Base-by-base conservation (phyloP, 768 basidiomycete species). In the Naganishia friedmannii region DNA sequence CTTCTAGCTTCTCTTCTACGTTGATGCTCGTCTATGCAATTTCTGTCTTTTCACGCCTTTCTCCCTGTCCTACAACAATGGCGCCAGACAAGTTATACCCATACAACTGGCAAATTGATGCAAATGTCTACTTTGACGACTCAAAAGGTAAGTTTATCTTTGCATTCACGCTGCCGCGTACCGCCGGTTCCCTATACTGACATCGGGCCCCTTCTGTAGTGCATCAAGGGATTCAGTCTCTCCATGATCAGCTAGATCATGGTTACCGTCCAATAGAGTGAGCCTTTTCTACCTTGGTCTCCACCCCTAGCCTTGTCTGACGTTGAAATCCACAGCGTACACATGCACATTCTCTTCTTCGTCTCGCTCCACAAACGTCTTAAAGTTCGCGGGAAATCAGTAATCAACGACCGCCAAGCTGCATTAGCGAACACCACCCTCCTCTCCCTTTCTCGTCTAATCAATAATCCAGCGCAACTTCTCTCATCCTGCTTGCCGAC, bases 321-420 rank as follows among this genome's bases (percentile, higher is more conserved):
- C 21, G 2, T 31, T 32, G 6, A 13, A 3, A 26, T 13, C 48
- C 12, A 12, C n/a, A 68, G 67, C 37, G 17, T 57, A 19, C 67
- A 68, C 34, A 68, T 68, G 53, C 67, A 68, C 48, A 68, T 68
- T n/a, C 32, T 68, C 53, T 34, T 68, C 32, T 42, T 56, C 39
- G 39, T 51, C 1, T 53, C 67, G 17, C 54, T 55, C 8, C 53
- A 46, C n/a, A 53, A 55, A 29, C 60, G 60, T 7, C 42, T 63
- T n/a, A 23, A 23, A 28, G 48, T 55, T 4, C 67, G 32, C 5
- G 26, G 29, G n/a, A 28, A 42, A 26, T 21, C 32, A 3, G 48
- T 53, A 17, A 23, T 53, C 48, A 37, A 34, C 21, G 54, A 53
- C 67, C 37, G 34, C 10, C 32, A 53, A 31, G 67, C n/a, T 3